Evolutionary conservation across 2,329 filamentous ascomycete genomes (phyloP), one percentile per base, ranked within the genome.

Genomic region (Daldinia sp.): DNA sequence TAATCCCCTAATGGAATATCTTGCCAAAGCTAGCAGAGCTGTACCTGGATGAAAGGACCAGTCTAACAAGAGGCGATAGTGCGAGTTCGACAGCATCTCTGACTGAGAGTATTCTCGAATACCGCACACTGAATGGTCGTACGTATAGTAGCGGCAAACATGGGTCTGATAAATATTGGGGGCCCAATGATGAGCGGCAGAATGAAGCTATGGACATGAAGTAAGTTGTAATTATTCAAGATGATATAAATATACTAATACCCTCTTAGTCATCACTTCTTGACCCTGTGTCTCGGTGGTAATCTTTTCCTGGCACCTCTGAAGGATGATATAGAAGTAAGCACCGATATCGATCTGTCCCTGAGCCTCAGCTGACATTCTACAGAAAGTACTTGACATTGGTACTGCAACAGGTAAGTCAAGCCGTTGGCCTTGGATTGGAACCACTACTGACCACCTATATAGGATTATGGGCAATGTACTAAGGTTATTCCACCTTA

Each of bases 231-330:
- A 20, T 35, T n/a, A 56, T 18, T 1, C 18, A 12, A 12, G 28
- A 12, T n/a, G 12, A 33, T 3, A 13, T 50, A 3, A 51, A 46
- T n/a, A 30, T 63, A 60, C 65, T 72, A 51, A 67, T n/a, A 2
- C n/a, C 4, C 41, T 63, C 18, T 23, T 15, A 74, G 73, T 39
- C 73, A 74, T 48, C 71, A 73, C 65, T 70, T 72, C 63, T 62
- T 71, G 60, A 72, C 70, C 7, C 63, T 81, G 33, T 67, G 78
- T n/a, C 71, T 81, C 0, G 75, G 76, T 18, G 78, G 79, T 12
- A 75, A 77, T 28, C 76, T 83, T 3, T 80, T 77, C 63, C 72
- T 81, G 3, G 79, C 82, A 2, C 81, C 82, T 6, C 74, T 83
- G 2, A 69, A 72, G 10, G 61, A 75, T 6, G 70, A 77, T 41